Conservation (phyloP, 2,329 filamentous ascomycete species). For the Biscogniauxia mediterranea region DNA sequence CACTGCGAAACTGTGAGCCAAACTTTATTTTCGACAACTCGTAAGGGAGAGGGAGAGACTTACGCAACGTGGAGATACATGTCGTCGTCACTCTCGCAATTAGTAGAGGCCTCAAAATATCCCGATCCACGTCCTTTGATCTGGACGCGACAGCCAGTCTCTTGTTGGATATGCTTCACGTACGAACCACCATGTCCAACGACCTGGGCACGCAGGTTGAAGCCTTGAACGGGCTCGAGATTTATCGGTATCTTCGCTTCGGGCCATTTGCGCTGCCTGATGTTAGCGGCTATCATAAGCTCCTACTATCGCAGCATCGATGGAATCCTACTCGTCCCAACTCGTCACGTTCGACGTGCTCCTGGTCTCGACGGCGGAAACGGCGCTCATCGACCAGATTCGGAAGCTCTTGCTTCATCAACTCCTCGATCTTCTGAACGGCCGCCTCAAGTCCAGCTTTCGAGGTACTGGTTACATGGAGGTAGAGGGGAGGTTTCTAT, state of each 20-base stretch:
- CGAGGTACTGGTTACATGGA: constrained; percentile 89
- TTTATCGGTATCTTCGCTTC: constrained; percentile 91
- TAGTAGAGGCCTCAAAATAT: constrained; percentile 87
- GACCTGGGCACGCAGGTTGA: constrained; percentile 94
- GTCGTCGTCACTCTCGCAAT: constrained; percentile 85
- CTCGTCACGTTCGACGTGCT: constrained; percentile 84
- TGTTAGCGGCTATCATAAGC: constrained; percentile 12
- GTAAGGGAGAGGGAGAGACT: constrained; percentile 35
- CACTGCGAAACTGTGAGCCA: constrained; percentile 53
- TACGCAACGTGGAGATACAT: constrained; percentile 98
- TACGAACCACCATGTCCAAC: constrained; percentile 93
- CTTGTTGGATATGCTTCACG: constrained; percentile 96
- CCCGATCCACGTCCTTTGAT: constrained; percentile 97
- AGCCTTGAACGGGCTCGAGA: constrained; percentile 87
- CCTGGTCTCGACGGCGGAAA: constrained; percentile 79
- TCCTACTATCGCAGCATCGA: neutral
- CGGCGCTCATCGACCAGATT: constrained; percentile 93
- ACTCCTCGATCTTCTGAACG: constrained; percentile 82
- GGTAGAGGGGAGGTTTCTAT: constrained; percentile 92
- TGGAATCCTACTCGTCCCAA: constrained; percentile 72
- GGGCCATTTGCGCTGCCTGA: constrained; percentile 90
- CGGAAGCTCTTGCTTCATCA: constrained; percentile 94
- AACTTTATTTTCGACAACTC: neutral
- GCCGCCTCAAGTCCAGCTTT: constrained; percentile 91
- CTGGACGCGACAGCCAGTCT: constrained; percentile 92